These are phyloP conservation scores for Lactarius hengduanensis DNA, from an alignment of 768 basidiomycete species.

Conservation along the genomic window DNA sequence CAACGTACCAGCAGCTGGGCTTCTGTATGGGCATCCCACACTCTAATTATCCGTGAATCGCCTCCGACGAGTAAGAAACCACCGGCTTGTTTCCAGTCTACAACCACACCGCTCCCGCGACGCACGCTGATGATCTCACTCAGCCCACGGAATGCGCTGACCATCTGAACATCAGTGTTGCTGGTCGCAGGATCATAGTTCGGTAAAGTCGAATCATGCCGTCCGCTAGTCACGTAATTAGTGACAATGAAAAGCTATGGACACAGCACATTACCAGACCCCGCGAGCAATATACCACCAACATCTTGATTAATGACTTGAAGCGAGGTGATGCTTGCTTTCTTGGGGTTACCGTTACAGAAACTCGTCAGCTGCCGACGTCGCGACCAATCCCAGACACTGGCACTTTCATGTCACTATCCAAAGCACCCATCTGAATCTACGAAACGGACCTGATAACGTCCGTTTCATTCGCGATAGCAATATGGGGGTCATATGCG, in stretches of 20 bases:
- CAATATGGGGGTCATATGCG: conserved; percentile 85
- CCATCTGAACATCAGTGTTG: conserved; percentile 80
- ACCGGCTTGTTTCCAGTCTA: conserved; percentile 90
- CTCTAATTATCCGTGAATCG: conserved; percentile 81
- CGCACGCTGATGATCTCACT: conserved; percentile 70
- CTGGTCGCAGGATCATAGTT: conserved; percentile 81
- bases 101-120: conserved; percentile 81
- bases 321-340: conserved; percentile 82
- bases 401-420: conserved; percentile 36
- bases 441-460: conserved; percentile 65
- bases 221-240: conserved; percentile 57
- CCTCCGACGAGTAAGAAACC: conserved; percentile 89
- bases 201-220: conserved; percentile 90
- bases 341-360: conserved; percentile 82
- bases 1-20: conserved; percentile 63
- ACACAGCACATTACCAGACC: conserved; percentile 55
- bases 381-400: conserved; percentile 94
- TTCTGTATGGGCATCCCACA: conserved; percentile 96
- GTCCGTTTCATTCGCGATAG: conserved; percentile 82
- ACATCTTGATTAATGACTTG: conserved; percentile 96
- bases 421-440: conserved; percentile 7
- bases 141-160: conserved; percentile 89
- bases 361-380: conserved; percentile 77
- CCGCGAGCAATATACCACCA: conserved; percentile 84
- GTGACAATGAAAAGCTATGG: neutral